A percentile compares a stretch with the other conserved stretches of the same genome.
Evolutionary conservation across 169 alveolate species (phyloP).

Genomic region (Eimeria falciformis): DNA sequence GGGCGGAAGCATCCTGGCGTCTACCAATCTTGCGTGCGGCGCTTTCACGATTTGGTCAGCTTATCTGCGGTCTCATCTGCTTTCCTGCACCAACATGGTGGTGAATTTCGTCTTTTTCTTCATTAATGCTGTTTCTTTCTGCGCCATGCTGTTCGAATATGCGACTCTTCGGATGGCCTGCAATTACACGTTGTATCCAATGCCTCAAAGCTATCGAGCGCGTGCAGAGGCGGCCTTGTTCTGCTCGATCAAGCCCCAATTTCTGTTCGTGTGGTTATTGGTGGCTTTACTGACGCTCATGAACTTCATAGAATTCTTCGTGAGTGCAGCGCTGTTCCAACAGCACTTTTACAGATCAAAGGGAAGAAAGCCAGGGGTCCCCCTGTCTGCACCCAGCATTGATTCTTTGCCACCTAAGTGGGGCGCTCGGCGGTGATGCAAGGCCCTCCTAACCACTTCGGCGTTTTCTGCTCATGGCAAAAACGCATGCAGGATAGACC

Average conservation of each 20-base stretch:
- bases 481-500: too few species aligned
- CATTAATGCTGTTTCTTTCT: constrained; percentile 59
- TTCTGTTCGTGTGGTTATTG: constrained; percentile 24
- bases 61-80: constrained; percentile 29
- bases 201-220: constrained; percentile 45
- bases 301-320: background rate
- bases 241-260: constrained; percentile 45
- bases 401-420: constrained; percentile 59
- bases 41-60: constrained; percentile 48
- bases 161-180: constrained; percentile 48
- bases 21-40: constrained; percentile 32
- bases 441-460: too few species aligned
- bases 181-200: constrained; percentile 16
- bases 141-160: constrained; percentile 45
- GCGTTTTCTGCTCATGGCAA: too few species aligned
- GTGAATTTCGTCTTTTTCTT: constrained; percentile 44
- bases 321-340: constrained; percentile 39
- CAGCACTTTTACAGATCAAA: background rate
- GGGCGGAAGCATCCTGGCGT: constrained; percentile 39
- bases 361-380: background rate
- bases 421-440: constrained; percentile 16
- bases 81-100: constrained; percentile 28
- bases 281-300: constrained; percentile 17
- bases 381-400: constrained; percentile 17
- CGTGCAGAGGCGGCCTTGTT: constrained; percentile 48